Evolutionary conservation across 257 asterid species (phyloP).

Genomic region (Salvia hispanica): DNA sequence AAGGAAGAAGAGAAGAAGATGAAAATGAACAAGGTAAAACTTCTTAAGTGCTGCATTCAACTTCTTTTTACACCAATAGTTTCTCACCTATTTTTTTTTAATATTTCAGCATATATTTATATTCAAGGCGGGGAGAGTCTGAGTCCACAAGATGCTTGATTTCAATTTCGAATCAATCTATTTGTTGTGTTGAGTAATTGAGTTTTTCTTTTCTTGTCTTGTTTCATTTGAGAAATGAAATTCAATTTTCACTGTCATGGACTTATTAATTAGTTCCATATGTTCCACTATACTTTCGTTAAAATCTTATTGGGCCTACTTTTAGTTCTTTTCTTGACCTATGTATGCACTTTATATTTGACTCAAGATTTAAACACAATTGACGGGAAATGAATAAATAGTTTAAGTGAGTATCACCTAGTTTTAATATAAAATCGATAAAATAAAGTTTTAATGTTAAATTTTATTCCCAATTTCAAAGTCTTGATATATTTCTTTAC

Average conservation of each 20-base stretch:
- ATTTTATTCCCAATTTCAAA: too few species aligned
- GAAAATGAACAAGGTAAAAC: conserved; percentile 25
- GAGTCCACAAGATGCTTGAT: neutral
- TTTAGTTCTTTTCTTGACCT: too few species aligned
- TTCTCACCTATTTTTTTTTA: neutral
- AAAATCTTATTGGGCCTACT: neutral
- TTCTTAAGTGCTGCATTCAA: neutral
- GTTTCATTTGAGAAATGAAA: too few species aligned
- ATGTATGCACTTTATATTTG: too few species aligned
- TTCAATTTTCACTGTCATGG: conserved; percentile 11
- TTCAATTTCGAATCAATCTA: neutral
- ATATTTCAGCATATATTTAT: conserved; percentile 21
- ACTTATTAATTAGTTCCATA: neutral
- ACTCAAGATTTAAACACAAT: too few species aligned
- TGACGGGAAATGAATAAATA: too few species aligned
- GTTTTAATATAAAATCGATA: too few species aligned
- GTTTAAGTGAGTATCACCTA: too few species aligned
- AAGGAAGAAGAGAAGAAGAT: conserved; percentile 56
- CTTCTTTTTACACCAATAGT: neutral
- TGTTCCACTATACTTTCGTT: conserved; percentile 23
- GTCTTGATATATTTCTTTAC: too few species aligned
- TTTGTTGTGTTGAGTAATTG: neutral
- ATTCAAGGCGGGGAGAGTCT: conserved; percentile 23
- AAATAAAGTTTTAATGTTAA: too few species aligned
- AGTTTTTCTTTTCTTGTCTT: too few species aligned